Base-by-base conservation (phyloP, 2,329 filamentous ascomycete species). In the Capronia americana region DNA sequence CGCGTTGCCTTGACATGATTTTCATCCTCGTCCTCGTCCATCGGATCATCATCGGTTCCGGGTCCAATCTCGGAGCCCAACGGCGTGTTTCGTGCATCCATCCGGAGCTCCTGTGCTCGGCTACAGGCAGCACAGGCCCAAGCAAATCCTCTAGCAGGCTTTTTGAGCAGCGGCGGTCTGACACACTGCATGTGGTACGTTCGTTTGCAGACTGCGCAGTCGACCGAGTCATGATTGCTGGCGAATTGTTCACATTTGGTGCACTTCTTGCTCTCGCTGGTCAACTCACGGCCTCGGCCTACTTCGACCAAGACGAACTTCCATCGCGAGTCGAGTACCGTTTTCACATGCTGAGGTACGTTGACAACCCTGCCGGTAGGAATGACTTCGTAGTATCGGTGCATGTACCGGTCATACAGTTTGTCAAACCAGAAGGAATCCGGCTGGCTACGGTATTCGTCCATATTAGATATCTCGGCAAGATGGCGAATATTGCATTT, bases 171-270 rank as follows among this genome's bases (percentile, higher is more conserved):
- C 44, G 93, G 92, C 48, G 95, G 95, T 68, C 91, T 90, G 64
- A 99, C 95, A 78, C 95, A 99, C 75, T 93, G 92, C 94, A 99
- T 98, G 82, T 99, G 95, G 80, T 97, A 99, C 14, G 94, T 98
- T 77, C 93, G 90, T 76, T 90, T 87, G 79, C 95, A 99, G 63
- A 97, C 93, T 53, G 94, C 95, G 78, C 95, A 99, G 78, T 98
- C 94, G 26, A 98, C 95, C 46, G 95, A 98, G 80, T 98, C 92
- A 77, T 92, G 90, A 75, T 88, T 95, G 73, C 95, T 93, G 81
- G 93, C 97, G 82, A 95, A 99, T 74, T 89, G 87, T 75, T 85
- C 87, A 81, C 95, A 99, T 79, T 92, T 89, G 83, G 96, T 98
- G 86, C 95, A 99, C 73, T 89, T 89, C 83, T 99, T 98, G 74